phyloP scores from a whole-genome alignment of 768 basidiomycete genomes.

The Lactarius evosmus region DNA sequence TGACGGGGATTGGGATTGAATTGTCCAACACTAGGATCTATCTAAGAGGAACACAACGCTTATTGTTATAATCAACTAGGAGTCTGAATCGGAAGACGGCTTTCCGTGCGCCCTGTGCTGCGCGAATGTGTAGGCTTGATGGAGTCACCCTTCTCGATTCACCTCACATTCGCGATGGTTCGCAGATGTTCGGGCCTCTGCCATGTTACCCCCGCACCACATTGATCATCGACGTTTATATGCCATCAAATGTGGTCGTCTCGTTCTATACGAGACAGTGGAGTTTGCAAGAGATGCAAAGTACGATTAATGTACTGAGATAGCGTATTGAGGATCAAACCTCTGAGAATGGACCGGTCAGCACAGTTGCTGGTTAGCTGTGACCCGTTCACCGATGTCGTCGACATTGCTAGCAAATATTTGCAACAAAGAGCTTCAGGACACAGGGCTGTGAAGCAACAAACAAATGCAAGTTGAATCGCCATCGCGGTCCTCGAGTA shows the following conservation, averaged over 20 bases:
- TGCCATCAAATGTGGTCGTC: neutral
- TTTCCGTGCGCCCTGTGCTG: neutral
- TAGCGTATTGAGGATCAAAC: neutral
- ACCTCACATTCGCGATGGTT: neutral
- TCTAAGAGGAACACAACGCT: neutral
- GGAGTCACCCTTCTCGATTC: neutral
- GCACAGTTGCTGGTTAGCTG: neutral
- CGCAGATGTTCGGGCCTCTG: neutral
- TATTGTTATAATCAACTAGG: neutral
- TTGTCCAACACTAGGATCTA: neutral
- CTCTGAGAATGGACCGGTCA: neutral
- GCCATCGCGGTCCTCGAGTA: neutral
- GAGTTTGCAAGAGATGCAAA: neutral
- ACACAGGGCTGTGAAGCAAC: neutral
- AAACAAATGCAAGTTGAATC: neutral
- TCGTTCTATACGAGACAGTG: neutral
- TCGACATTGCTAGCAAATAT: neutral
- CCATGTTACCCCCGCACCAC: neutral
- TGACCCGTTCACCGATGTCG: neutral
- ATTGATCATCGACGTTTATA: neutral
- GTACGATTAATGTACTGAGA: neutral
- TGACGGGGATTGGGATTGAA: constrained; percentile 31
- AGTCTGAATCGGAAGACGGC: neutral
- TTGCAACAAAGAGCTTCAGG: neutral
- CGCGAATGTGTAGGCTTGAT: neutral